Base-by-base conservation (phyloP, 2,329 filamentous ascomycete species). In the Cercospora janseana region DNA sequence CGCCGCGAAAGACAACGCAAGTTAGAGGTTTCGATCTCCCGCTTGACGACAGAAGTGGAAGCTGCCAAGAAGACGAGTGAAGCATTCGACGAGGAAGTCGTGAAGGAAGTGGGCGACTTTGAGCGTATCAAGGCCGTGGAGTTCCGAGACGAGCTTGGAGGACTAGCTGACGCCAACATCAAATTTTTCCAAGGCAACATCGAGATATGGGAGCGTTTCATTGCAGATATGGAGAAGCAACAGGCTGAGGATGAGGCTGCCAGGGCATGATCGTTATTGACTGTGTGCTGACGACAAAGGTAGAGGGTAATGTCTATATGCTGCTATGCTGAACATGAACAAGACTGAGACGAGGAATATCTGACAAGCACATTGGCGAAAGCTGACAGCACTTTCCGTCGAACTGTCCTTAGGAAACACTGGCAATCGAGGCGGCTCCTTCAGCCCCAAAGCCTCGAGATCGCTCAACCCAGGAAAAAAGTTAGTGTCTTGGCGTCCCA, bases 61-160 rank as follows among this genome's bases (percentile, higher is more conserved):
- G 81, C 81, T 35, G 88, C 93, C 4, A 90, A 90, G 71, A 86
- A 85, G 65, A 88, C 86, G 10, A 89, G 85, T 43, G 90, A 97
- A 70, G 85, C 89, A 66, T 98, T 98, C 64, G 93, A 96, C 69
- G 91, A 96, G 66, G 90, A 96, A 71, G 92, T 96, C 1, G 86
- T 97, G 34, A 86, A 88, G 63, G 93, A 98, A 69, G 88, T 96
- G 1, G 80, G 80, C 15, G 91, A 96, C 66, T 98, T 98, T 72
- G 93, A 98, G 73, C 81, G 91, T 49, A 97, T 97, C 77, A 98
- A 98, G 76, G 83, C 88, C 29, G 77, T 88, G 32, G 61, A 98
- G 75, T 94, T 98, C 71, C 88, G 88, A 69, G 81, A 86, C 57
- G 91, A 93, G 60, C 78, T 98, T 42, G 89, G 88, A 2, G 83